Base-by-base conservation (phyloP, 1,284 basidiomycete genomes). In the Salmacisia buchloeana region DNA sequence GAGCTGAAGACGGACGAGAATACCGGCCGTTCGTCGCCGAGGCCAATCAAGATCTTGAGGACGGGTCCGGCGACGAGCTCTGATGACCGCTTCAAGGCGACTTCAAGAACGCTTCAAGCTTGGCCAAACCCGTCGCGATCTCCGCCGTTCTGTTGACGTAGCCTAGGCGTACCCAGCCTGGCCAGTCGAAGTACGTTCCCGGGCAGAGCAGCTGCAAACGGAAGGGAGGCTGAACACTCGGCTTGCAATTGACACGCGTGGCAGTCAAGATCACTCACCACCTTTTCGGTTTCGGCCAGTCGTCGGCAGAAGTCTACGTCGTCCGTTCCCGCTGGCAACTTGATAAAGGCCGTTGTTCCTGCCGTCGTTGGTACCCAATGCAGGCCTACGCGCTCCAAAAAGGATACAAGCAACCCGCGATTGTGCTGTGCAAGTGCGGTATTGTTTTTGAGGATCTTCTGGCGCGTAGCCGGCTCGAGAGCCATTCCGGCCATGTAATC, bases 11-110 rank as follows among this genome's bases (percentile, higher is more conserved):
- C 39, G 57, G 25, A 5, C 65, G 69, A 3, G 74, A 74, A 52
- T 76, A 71, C 58, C 64, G 69, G 23, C 74, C 74, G 1, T 66
- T 75, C 56, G 60, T 45, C 7, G 61, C 41, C 27, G 64, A 67
- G 39, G 65, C 35, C 25, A 59, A 56, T 1, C 62, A 39, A 29
- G 65, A 68, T 18, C 65, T 59, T 6, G 63, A 61, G n/a, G 63
- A 67, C 25, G 49, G 49, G 29, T 54, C 49, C 6, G 49, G 34
- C 13, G 49, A 54, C 27, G 49, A 54, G 27, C 49, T 54, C 29
- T 54, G 34, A 54, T 33, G 27, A n/a, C 18, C 39, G 18, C 18
- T 43, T 15, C 15, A 43, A 15, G 5, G 5, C 23, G 39, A 38
- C 27, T 52, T 52, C 7, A 52, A 3, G 23, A 52, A 52, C 4